Base-by-base conservation (phyloP, 2,329 filamentous ascomycete genomes). In the Westerdykella sp. region DNA sequence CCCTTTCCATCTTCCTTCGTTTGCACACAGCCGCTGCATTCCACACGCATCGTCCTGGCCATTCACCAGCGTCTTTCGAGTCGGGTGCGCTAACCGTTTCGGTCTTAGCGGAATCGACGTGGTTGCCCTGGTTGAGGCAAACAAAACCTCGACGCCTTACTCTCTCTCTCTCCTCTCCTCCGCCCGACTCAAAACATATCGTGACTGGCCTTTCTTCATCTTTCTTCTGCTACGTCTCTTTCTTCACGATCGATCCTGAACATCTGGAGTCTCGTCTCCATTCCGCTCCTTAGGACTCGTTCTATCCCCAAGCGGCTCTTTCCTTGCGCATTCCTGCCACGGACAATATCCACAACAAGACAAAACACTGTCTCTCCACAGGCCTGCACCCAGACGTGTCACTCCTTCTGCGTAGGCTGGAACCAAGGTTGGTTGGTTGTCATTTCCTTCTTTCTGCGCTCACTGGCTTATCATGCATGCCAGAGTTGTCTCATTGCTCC, bases 231-330 rank as follows among this genome's bases (percentile, higher is more conserved):
- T 37, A 36, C 36, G 40, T 47, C 41, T 18, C 43, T 40, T 32
- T 13, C 50, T 56, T 53, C 40, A 31, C 55, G 55, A 37, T 55
- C 56, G 46, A 40, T 43, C 44, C 47, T 44, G 41, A 48, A 39
- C 49, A 55, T 48, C 50, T 41, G 60, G 60, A 57, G 59, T 41
- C 38, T 22, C 43, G 42, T 49, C 57, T 63, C 61, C 60, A 50
- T 43, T 62, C 49, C 62, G 55, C 56, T 67, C 63, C n/a, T 65
- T 67, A 55, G 45, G 49, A 44, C 34, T 46, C 41, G 35, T 43
- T 47, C 23, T 50, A 59, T 59, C 53, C 42, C 6, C 37, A 11
- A 35, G n/a, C 6, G 6, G 9, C 32, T 55, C 37, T 12, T 51
- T 47, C 43, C 34, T 42, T 41, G 46, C 53, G 37, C 50, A 37